Conservation (phyloP, 169 alveolate species). For the Eimeria praecox region DNA sequence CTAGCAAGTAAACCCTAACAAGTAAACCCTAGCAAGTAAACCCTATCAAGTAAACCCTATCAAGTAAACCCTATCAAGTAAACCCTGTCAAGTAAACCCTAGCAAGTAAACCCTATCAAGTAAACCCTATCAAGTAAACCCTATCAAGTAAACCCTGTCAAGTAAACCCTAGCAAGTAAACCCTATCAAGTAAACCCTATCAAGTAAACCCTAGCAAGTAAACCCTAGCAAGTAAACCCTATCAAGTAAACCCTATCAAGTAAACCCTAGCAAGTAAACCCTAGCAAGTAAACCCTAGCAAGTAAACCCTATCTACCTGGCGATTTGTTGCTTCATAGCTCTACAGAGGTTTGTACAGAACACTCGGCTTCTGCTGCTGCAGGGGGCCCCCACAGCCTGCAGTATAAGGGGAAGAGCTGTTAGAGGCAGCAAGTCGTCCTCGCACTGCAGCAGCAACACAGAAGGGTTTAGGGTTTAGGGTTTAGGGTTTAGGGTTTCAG, state of each 20-base stretch:
- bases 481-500: not conserved
- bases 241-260: not conserved
- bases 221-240: not conserved
- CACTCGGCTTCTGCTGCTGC: constrained; percentile 62
- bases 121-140: too few species aligned
- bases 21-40: not conserved
- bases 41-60: not conserved
- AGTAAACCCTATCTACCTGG: not conserved
- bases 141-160: not conserved
- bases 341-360: constrained; percentile 64
- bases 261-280: not conserved
- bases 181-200: not conserved
- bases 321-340: constrained; percentile 53
- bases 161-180: not conserved
- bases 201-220: not conserved
- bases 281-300: not conserved
- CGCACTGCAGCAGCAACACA: constrained; percentile 44
- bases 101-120: not conserved
- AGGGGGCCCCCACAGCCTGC: constrained; percentile 62
- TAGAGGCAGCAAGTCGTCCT: constrained; percentile 41
- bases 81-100: not conserved
- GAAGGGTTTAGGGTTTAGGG: not conserved
- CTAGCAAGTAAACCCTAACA: too few species aligned
- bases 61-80: not conserved
- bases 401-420: constrained; percentile 40